Base-by-base conservation (phyloP, 2,329 filamentous ascomycete species). In the Gnomoniopsis smithogilvyi region DNA sequence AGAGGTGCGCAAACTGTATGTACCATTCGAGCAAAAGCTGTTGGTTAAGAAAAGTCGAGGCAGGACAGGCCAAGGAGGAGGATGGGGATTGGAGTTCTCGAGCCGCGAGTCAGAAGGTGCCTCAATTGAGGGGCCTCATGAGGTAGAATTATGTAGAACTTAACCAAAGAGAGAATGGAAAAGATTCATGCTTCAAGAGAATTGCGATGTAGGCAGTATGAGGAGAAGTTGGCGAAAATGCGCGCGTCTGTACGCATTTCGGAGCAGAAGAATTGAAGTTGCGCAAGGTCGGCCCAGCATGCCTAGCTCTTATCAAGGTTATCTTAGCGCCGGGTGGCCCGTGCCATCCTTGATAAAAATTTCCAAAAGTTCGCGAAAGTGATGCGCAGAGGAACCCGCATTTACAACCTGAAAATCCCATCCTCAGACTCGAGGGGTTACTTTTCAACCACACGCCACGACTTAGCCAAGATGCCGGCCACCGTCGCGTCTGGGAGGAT, bases 401-500 rank as follows among this genome's bases (percentile, higher is more conserved):
- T 17, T n/a, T 22, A 11, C 43, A 47, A 4, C 12, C 2, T n/a
- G 21, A 6, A 34, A 49, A 7, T 19, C 11, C 36, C 30, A 22
- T 21, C 17, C 41, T 22, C 47, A 45, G 10, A 24, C 45, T 47
- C 7, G 11, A 47, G 21, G 36, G 12, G 36, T 12, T n/a, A n/a
- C 36, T 12, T 41, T 12, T 41, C 22, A 12, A 43, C 54, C 22
- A 33, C 21, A 45, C 54, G 19, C 30, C 30, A 30, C 24, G 46
- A 67, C 61, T 67, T 68, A 69, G 72, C 69, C 77, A 81, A 74
- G 62, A 88, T 88, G 85, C 80, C 83, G 67, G 77, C 80, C 67
- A 82, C 83, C 68, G 81, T 54, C 51, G 19, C 81, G 45, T 86
- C 87, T 60, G 86, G 87, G 65, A 84, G 85, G 70, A 88, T 90